Conservation (phyloP, 768 basidiomycete genomes). For the Floccularia luteovirens region DNA sequence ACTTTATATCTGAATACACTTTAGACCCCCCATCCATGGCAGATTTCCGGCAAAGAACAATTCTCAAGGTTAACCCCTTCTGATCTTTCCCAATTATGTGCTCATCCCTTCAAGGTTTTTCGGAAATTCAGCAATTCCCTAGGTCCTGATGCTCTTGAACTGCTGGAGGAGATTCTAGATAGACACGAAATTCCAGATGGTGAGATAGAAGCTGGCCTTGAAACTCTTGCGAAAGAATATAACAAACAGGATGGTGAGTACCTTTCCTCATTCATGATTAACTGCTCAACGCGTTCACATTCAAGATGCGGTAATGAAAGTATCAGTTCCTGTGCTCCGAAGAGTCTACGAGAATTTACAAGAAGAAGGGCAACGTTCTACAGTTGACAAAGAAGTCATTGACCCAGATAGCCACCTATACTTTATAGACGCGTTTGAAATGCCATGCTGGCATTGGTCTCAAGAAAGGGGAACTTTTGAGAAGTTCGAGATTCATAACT, state of each 20-base stretch:
- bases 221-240: constrained; percentile 79
- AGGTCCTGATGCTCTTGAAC: constrained; percentile 67
- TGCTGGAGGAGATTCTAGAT: constrained; percentile 65
- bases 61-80: constrained; percentile 31
- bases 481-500: constrained; percentile 40
- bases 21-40: constrained; percentile 35
- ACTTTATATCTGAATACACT: too few species aligned
- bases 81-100: too few species aligned
- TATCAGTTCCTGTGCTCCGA: constrained; percentile 56
- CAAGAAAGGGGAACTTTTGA: constrained; percentile 82
- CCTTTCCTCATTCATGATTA: background rate
- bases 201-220: constrained; percentile 68
- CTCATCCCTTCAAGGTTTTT: constrained; percentile 52
- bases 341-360: constrained; percentile 74
- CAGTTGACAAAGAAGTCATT: constrained; percentile 51
- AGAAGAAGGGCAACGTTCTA: constrained; percentile 46
- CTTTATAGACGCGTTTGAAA: constrained; percentile 87
- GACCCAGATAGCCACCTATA: constrained; percentile 80
- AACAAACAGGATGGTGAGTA: constrained; percentile 79
- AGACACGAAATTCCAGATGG: constrained; percentile 63
- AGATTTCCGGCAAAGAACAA: constrained; percentile 36
- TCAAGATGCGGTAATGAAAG: constrained; percentile 77
- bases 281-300: background rate
- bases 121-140: constrained; percentile 85
- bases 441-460: constrained; percentile 94